These are phyloP conservation scores for Penicillium turbatum DNA, from an alignment of 495 filamentous ascomycete species.

Conservation along the genomic window DNA sequence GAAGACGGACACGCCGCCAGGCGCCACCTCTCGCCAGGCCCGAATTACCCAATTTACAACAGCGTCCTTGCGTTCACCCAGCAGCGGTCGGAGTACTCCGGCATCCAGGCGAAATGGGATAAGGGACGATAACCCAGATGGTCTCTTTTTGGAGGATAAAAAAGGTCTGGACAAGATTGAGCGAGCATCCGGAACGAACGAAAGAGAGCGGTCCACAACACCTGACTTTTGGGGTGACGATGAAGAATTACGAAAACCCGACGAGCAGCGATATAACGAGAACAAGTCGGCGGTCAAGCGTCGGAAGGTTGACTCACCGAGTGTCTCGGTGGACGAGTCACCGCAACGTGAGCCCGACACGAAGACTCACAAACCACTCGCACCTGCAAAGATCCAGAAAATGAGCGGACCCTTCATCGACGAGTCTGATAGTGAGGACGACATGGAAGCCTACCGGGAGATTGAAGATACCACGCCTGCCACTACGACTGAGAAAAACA, in stretches of 20 bases:
- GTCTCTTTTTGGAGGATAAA: constrained; percentile 44
- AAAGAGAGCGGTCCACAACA: constrained; percentile 21
- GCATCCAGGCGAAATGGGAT: constrained; percentile 11
- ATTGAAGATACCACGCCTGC: constrained; percentile 11
- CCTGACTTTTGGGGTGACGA: constrained; percentile 38
- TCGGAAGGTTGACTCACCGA: constrained; percentile 36
- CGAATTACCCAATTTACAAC: constrained; percentile 43
- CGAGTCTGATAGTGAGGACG: constrained; percentile 64
- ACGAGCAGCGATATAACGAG: constrained; percentile 29
- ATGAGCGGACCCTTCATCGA: constrained; percentile 57
- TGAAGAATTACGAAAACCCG: constrained; percentile 14
- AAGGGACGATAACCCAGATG: constrained; percentile 24
- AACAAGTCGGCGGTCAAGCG: constrained; percentile 31
- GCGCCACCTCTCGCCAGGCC: constrained; percentile 32
- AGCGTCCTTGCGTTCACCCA: constrained; percentile 14
- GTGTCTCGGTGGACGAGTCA: constrained; percentile 2
- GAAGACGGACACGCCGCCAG: constrained; percentile 54
- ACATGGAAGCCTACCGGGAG: constrained; percentile 30
- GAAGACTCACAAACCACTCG: constrained; percentile 3
- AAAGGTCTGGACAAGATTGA: constrained; percentile 19
- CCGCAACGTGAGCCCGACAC: constrained; percentile 14
- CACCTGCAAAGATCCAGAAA: constrained; percentile 4
- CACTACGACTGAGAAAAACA: constrained; percentile 1
- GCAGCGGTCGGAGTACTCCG: constrained; percentile 23
- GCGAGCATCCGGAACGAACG: constrained; percentile 3